Percentiles rank a stretch among this genome's conserved stretches.
Evolutionary conservation across 257 asterid genomes (phyloP).

Genomic region (Leptodermis oblonga): DNA sequence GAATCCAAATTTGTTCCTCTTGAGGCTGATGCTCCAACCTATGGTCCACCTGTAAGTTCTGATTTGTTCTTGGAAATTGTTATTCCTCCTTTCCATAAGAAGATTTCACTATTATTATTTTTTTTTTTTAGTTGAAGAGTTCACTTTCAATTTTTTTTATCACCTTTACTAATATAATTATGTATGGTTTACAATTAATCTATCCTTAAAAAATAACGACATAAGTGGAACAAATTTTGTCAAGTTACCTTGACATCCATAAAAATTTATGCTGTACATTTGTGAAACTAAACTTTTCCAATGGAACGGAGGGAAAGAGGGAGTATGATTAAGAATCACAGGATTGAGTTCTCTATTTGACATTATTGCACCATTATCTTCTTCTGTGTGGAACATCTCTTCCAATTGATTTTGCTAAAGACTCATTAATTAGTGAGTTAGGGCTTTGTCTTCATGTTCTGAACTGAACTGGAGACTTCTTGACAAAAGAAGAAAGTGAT

Average conservation of each 20-base stretch:
- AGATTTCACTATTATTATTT: too few relatives aligned
- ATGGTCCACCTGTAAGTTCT: constrained; percentile 96
- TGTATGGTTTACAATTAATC: too few relatives aligned
- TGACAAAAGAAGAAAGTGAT: not conserved
- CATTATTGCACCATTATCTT: not conserved
- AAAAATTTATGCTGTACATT: too few relatives aligned
- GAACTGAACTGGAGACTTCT: not conserved
- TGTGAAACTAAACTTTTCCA: too few relatives aligned
- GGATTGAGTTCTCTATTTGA: not conserved
- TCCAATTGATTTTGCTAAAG: not conserved
- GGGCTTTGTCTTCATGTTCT: not conserved
- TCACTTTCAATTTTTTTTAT: too few relatives aligned
- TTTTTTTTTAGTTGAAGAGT: too few relatives aligned
- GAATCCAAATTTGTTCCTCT: constrained; percentile 87
- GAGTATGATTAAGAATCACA: not conserved
- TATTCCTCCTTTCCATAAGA: too few relatives aligned
- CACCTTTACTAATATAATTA: too few relatives aligned
- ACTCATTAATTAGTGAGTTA: not conserved
- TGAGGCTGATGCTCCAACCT: constrained; percentile 57
- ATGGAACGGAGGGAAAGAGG: too few relatives aligned
- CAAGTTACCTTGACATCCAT: too few relatives aligned
- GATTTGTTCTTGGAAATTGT: constrained; percentile 33
- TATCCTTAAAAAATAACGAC: too few relatives aligned
- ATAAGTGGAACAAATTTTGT: too few relatives aligned
- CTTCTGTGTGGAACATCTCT: not conserved